Evolutionary conservation across 257 asterid genomes (phyloP).

Genomic region (Misopates orontium): DNA sequence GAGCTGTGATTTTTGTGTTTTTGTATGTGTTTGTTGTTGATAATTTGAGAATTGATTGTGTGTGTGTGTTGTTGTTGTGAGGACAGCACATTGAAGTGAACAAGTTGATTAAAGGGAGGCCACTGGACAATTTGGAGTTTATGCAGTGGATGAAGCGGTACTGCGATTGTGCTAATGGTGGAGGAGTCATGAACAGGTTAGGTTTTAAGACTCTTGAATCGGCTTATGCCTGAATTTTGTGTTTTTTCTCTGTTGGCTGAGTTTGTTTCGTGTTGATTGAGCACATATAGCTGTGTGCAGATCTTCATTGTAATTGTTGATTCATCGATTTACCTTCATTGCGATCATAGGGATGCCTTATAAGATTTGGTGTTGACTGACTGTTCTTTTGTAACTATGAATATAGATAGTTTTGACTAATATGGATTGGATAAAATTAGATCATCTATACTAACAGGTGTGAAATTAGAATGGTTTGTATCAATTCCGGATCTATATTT

Average conservation of each 20-base stretch:
- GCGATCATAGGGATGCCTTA: neutral
- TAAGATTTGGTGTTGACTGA: neutral
- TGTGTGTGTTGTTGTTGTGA: slow-evolving; percentile 12
- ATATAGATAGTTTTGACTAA: neutral
- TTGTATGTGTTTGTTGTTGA: neutral
- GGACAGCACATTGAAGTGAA: slow-evolving; percentile 80
- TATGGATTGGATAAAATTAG: neutral
- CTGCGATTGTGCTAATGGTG: slow-evolving; percentile 67
- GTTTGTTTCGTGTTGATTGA: too few relatives aligned
- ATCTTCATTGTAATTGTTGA: neutral
- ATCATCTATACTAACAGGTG: neutral
- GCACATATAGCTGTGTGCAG: too few relatives aligned
- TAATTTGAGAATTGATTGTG: slow-evolving; percentile 15
- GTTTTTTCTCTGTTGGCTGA: slow-evolving; percentile 4
- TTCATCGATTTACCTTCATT: neutral
- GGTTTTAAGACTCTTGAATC: neutral
- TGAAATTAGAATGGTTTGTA: neutral
- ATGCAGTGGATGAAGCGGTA: slow-evolving; percentile 98
- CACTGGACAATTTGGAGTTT: slow-evolving; percentile 85
- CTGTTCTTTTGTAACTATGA: neutral
- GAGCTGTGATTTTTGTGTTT: neutral
- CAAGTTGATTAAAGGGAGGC: slow-evolving; percentile 84
- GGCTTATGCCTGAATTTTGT: neutral
- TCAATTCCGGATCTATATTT: neutral
- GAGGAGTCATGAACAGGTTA: slow-evolving; percentile 56